Evolutionary conservation across 139 green algal species (phyloP).

Genomic region (Haematococcus sp.): DNA sequence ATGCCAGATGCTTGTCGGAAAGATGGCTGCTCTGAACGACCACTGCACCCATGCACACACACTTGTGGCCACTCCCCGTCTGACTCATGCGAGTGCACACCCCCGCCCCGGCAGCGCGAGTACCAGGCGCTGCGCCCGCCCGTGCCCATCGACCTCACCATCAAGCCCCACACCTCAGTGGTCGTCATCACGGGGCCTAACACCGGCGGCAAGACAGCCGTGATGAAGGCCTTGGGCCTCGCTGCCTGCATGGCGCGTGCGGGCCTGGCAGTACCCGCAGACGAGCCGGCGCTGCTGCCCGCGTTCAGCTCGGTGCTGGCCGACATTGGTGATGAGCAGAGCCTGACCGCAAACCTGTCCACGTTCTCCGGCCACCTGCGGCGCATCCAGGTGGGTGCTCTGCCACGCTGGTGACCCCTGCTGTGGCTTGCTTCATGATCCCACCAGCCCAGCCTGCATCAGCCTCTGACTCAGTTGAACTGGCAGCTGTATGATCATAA

Average conservation of each 20-base stretch:
- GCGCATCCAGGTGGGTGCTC: slow-evolving; percentile 32
- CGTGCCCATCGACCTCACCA: slow-evolving; percentile 62
- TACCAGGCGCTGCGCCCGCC: slow-evolving; percentile 26
- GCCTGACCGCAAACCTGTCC: slow-evolving; percentile 84
- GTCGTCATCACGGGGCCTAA: slow-evolving; percentile 80
- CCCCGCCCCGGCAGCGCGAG: background rate
- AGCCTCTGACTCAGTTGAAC: background rate
- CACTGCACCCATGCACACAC: too few relatives aligned
- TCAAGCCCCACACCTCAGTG: slow-evolving; percentile 41
- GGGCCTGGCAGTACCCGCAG: slow-evolving; percentile 79
- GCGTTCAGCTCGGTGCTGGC: slow-evolving; percentile 79
- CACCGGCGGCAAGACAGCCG: slow-evolving; percentile 93
- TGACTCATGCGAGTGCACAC: too few relatives aligned
- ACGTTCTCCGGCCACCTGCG: slow-evolving; percentile 92
- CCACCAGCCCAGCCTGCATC: background rate
- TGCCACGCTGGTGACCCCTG: too few relatives aligned
- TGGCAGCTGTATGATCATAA: too few relatives aligned
- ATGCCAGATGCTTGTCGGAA: background rate
- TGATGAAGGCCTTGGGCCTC: slow-evolving; percentile 88
- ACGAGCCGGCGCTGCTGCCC: slow-evolving; percentile 60
- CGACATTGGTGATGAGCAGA: slow-evolving; percentile 88
- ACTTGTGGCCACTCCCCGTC: too few relatives aligned
- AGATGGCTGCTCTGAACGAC: too few relatives aligned
- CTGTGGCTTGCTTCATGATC: too few relatives aligned
- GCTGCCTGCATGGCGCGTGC: slow-evolving; percentile 71